Conservation (phyloP, 2,329 filamentous ascomycete genomes). For the Berkeleyomyces basicola region DNA sequence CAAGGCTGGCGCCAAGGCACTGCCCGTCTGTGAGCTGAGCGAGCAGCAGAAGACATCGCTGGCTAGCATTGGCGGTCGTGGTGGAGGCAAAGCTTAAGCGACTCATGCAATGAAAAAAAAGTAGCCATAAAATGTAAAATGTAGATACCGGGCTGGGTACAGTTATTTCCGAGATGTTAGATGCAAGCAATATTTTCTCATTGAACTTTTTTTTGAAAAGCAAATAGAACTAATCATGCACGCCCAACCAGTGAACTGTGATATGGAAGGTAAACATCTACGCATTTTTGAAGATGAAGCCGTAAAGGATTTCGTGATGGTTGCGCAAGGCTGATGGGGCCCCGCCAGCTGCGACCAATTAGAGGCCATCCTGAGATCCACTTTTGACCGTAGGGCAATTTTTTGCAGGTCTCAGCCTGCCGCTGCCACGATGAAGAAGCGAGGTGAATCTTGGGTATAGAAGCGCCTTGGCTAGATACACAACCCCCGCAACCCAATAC, state of each 20-base stretch:
- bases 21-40: constrained; percentile 30
- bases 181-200: background rate
- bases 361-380: background rate
- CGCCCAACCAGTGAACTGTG: background rate
- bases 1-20: constrained; percentile 19
- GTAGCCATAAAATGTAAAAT: background rate
- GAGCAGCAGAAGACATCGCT: constrained; percentile 13
- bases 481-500: constrained; percentile 2
- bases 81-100: constrained; percentile 11
- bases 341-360: constrained; percentile 1
- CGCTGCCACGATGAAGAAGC: background rate
- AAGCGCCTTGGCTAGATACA: background rate
- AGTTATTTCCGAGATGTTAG: background rate
- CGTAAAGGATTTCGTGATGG: background rate
- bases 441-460: background rate
- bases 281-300: background rate
- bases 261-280: background rate
- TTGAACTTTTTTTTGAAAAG: background rate
- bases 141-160: background rate
- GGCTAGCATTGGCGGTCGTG: constrained; percentile 14
- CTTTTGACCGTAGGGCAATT: background rate
- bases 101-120: background rate
- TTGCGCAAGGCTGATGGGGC: constrained; percentile 3
- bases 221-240: background rate
- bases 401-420: background rate